Evolutionary conservation across 2,329 filamentous ascomycete species (phyloP), one percentile per base, ranked within the genome.

Genomic region (Sporothrix curviconia): DNA sequence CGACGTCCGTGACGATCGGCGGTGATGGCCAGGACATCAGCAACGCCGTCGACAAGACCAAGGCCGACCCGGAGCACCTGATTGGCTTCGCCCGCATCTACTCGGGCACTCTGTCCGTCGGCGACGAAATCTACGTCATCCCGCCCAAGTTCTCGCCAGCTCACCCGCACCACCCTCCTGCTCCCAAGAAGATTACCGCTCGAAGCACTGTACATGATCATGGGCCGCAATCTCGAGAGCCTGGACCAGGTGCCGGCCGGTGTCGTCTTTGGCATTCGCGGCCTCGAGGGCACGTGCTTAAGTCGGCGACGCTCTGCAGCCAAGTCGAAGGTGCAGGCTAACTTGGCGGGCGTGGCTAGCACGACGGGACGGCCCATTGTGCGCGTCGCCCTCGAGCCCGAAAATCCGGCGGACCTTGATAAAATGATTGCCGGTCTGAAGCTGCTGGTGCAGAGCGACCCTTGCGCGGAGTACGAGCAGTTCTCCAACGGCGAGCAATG

Each of bases 1-100:
- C 5, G 59, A 25, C 11, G 42, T n/a, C 49, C 12, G 40, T 59
- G 14, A 59, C 52, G n/a, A 30, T 59, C n/a, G 15, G 17, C 15
- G 19, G 30, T 22, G 47, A 9, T 15, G 25, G 19, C 22, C 39
- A 53, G 14, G 12, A 42, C 12, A 15, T 12, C 1, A 7, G 3
- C 12, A 43, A 87, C 28, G 77, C 84, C 19, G 70, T 76, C 4
- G 75, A 78, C 7, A 80, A 83, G 59, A 79, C 84, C 61, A 77
- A 84, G 55, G 76, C 79, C 15, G 89, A 95, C 47, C 83, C 84
- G 0, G 94, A 99, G 66, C 90, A 95, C 67, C 78, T 99, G 3
- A 91, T 99, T 63, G 94, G 94, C 0, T 99, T 99, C 69, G 92
- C 94, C 8, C 83, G 94, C 62, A 85, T 97, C 46, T 97, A 94